phyloP scores from a whole-genome alignment of 371 early-diverging fungal genomes.

The Mucor indicus region DNA sequence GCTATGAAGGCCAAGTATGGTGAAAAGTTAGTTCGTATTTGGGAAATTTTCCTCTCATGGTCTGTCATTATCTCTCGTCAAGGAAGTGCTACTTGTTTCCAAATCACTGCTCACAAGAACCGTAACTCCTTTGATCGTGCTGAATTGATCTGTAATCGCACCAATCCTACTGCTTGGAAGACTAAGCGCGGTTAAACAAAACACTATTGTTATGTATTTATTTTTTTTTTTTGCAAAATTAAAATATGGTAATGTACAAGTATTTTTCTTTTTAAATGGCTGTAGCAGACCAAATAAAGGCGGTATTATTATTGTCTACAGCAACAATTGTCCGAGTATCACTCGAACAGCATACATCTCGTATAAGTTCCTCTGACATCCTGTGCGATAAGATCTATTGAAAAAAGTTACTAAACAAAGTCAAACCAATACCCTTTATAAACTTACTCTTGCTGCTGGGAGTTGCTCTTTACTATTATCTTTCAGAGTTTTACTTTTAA shows the following conservation, averaged over 20 bases:
- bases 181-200: slow-evolving; percentile 17
- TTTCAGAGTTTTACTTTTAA: slow-evolving; percentile 25
- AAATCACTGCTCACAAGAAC: slow-evolving; percentile 95
- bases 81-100: slow-evolving; percentile 95
- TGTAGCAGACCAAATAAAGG: slow-evolving; percentile 33
- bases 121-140: slow-evolving; percentile 88
- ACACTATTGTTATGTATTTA: background rate
- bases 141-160: slow-evolving; percentile 51
- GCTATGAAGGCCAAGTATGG: slow-evolving; percentile 81
- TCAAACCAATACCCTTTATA: background rate
- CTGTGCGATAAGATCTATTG: slow-evolving; percentile 31
- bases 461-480: slow-evolving; percentile 34
- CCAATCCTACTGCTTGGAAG: slow-evolving; percentile 40
- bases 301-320: slow-evolving; percentile 33
- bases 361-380: slow-evolving; percentile 29
- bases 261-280: background rate
- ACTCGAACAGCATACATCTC: slow-evolving; percentile 35
- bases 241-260: no score
- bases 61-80: slow-evolving; percentile 92
- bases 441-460: slow-evolving; percentile 25
- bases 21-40: slow-evolving; percentile 76
- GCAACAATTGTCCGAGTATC: slow-evolving; percentile 32
- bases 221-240: no score
- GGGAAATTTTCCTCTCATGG: slow-evolving; percentile 97
- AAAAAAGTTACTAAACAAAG: background rate